Conservation (phyloP, 345 rosid species). For the Trapa incisa region DNA sequence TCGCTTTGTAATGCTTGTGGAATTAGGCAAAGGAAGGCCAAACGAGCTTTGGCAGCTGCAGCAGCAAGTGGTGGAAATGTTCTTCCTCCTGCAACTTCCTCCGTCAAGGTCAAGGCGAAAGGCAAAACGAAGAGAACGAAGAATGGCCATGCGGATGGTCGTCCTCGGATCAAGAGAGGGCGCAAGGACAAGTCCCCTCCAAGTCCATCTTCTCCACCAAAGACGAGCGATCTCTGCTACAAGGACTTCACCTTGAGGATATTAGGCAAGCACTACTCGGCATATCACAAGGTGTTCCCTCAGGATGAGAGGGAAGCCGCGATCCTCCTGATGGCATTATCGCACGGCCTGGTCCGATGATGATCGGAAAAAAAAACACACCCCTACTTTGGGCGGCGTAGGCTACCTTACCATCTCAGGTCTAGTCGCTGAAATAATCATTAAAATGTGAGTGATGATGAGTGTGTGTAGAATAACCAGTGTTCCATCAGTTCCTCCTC, state of each 20-base stretch:
- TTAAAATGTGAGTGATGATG: neutral
- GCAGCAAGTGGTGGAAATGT: slow-evolving; percentile 16
- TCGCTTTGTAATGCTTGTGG: slow-evolving; percentile 95
- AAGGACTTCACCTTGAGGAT: slow-evolving; percentile 55
- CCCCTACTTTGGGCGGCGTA: too few relatives aligned
- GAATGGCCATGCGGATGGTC: slow-evolving; percentile 11
- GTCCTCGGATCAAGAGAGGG: slow-evolving; percentile 30
- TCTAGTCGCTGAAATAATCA: neutral
- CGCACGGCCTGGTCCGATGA: slow-evolving; percentile 59
- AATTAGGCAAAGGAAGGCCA: slow-evolving; percentile 82
- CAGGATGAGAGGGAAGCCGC: slow-evolving; percentile 98
- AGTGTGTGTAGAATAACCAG: neutral
- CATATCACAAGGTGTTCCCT: slow-evolving; percentile 68
- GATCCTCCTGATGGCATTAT: slow-evolving; percentile 82
- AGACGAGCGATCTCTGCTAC: slow-evolving; percentile 43
- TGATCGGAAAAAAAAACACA: neutral
- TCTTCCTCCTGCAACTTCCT: slow-evolving; percentile 10
- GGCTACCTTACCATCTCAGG: neutral
- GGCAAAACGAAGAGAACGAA: slow-evolving; percentile 23
- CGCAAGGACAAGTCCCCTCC: slow-evolving; percentile 12
- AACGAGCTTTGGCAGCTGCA: slow-evolving; percentile 54
- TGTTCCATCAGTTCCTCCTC: neutral
- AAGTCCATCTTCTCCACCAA: slow-evolving; percentile 7
- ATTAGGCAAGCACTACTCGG: slow-evolving; percentile 46
- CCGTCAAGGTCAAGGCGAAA: slow-evolving; percentile 21